phyloP scores from a whole-genome alignment of 164 flowering plant species.

The grape (Vitis vinifera) region DNA sequence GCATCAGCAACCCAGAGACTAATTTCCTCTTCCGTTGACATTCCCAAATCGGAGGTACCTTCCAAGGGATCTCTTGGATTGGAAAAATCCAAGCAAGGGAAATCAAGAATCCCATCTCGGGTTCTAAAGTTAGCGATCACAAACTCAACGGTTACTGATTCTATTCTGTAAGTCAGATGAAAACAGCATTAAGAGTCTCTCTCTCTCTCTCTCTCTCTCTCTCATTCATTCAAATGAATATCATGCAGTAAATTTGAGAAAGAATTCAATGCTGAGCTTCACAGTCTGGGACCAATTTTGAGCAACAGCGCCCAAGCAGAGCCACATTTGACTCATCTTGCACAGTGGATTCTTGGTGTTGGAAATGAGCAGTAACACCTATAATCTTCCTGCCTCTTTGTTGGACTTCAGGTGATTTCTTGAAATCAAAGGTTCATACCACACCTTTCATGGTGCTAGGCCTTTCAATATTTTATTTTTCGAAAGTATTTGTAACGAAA shows the following conservation, averaged over 20 bases:
- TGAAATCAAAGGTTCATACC: no score
- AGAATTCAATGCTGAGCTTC: slow-evolving; percentile 83
- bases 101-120: slow-evolving; percentile 39
- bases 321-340: slow-evolving; percentile 91
- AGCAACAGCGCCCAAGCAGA: slow-evolving; percentile 83
- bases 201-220: slow-evolving; percentile 3
- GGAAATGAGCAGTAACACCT: slow-evolving; percentile 44
- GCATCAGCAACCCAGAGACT: slow-evolving; percentile 88
- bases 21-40: slow-evolving; percentile 68
- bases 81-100: slow-evolving; percentile 37
- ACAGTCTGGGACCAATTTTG: slow-evolving; percentile 76
- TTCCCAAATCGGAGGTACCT: slow-evolving; percentile 34
- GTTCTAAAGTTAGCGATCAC: slow-evolving; percentile 33
- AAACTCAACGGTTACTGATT: slow-evolving; percentile 52
- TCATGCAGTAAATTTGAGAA: slow-evolving; percentile 81
- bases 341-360: slow-evolving; percentile 87
- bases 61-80: slow-evolving; percentile 20
- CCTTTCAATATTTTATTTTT: no score
- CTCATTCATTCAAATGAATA: neutral
- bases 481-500: no score
- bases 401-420: no score
- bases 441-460: no score
- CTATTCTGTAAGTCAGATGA: slow-evolving; percentile 60
- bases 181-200: neutral
- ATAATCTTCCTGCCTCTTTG: neutral